phyloP scores from a whole-genome alignment of 2,329 filamentous ascomycete genomes.

The Akanthomyces muscarius region DNA sequence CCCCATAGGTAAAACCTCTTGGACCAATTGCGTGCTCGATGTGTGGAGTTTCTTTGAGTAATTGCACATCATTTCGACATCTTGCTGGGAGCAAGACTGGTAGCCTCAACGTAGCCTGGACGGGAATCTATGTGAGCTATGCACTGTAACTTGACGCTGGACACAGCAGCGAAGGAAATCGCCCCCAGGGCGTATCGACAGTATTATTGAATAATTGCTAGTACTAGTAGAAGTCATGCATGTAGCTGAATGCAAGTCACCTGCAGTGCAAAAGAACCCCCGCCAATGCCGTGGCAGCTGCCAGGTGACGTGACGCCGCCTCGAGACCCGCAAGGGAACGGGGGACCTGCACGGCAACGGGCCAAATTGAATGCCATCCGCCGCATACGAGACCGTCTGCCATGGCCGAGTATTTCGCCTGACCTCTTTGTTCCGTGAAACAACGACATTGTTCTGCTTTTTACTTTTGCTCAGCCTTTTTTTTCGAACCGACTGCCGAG shows the following conservation, averaged over 20 bases:
- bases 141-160: too few relatives aligned
- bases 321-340: constrained; percentile 11
- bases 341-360: constrained; percentile 2
- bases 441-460: background rate
- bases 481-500: background rate
- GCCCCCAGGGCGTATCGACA: too few relatives aligned
- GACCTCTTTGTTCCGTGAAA: background rate
- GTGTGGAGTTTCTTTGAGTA: too few relatives aligned
- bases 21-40: too few relatives aligned
- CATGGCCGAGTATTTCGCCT: background rate
- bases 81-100: too few relatives aligned
- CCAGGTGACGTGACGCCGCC: constrained; percentile 16
- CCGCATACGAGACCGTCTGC: background rate
- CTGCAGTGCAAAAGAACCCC: background rate
- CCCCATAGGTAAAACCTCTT: too few relatives aligned
- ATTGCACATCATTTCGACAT: too few relatives aligned
- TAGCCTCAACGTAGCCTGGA: too few relatives aligned
- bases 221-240: background rate
- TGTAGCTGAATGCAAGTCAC: constrained; percentile 10
- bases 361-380: constrained; percentile 2
- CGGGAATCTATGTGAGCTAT: too few relatives aligned
- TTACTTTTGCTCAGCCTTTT: background rate
- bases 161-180: too few relatives aligned
- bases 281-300: constrained; percentile 1
- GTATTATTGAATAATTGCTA: background rate